A percentile compares a stretch with the other conserved stretches of the same genome.
Evolutionary conservation across 2,329 filamentous ascomycete genomes (phyloP).

Genomic region (Pezicula radicicola): DNA sequence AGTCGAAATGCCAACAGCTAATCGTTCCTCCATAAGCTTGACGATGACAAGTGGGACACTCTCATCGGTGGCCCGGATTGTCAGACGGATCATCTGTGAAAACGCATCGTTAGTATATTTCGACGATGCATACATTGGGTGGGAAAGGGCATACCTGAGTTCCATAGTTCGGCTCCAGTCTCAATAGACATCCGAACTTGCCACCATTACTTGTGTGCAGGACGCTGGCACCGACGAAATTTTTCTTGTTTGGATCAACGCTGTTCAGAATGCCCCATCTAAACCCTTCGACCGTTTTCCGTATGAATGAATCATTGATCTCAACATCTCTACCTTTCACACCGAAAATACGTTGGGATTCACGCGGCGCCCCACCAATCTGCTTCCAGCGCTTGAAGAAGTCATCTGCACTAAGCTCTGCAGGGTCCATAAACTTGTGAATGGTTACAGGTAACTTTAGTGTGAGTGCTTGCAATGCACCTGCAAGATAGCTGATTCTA

Average conservation of each 20-base stretch:
- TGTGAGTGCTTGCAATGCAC: slow-evolving; percentile 87
- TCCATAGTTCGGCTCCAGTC: slow-evolving; percentile 90
- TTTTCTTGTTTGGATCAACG: slow-evolving; percentile 90
- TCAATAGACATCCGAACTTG: slow-evolving; percentile 90
- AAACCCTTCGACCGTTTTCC: slow-evolving; percentile 76
- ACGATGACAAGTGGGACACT: slow-evolving; percentile 75
- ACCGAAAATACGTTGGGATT: slow-evolving; percentile 84
- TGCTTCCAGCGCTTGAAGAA: slow-evolving; percentile 99
- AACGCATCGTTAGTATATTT: not conserved
- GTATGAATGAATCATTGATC: slow-evolving; percentile 69
- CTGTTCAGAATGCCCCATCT: slow-evolving; percentile 81
- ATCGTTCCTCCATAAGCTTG: slow-evolving; percentile 82
- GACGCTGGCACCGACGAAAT: slow-evolving; percentile 89
- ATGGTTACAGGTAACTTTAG: slow-evolving; percentile 83
- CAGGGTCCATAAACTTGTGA: slow-evolving; percentile 96
- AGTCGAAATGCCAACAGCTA: slow-evolving; percentile 49
- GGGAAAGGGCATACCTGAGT: slow-evolving; percentile 67
- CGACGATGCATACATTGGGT: not conserved
- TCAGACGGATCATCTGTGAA: slow-evolving; percentile 86
- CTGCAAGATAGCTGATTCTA: slow-evolving; percentile 89
- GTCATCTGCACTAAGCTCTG: slow-evolving; percentile 81
- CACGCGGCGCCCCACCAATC: slow-evolving; percentile 83
- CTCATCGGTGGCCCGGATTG: slow-evolving; percentile 91
- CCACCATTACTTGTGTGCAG: slow-evolving; percentile 78
- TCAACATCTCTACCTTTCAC: slow-evolving; percentile 55